A percentile compares a stretch with the other conserved stretches of the same genome.
phyloP scores from a whole-genome alignment of 2,329 filamentous ascomycete species.

The Allantophomopsis cytisporea region DNA sequence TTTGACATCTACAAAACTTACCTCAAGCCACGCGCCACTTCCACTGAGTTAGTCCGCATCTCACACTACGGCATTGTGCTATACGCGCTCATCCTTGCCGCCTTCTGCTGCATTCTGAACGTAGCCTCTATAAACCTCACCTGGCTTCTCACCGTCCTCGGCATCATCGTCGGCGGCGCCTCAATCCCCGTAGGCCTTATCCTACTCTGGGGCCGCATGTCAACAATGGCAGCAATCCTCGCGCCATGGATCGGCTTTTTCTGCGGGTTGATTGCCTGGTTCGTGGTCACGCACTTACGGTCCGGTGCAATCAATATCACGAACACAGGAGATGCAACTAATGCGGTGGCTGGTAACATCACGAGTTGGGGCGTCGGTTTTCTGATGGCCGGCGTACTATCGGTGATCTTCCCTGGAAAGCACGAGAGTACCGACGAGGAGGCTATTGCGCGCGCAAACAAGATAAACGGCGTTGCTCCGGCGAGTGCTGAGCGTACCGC shows the following conservation, averaged over 20 bases:
- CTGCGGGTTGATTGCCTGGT: constrained; percentile 21
- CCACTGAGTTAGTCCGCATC: constrained; percentile 17
- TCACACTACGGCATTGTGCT: constrained; percentile 20
- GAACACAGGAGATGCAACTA: constrained; percentile 22
- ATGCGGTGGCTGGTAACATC: constrained; percentile 24
- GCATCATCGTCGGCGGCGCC: constrained; percentile 25
- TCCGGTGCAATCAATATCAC: constrained; percentile 20
- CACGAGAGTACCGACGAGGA: constrained; percentile 8
- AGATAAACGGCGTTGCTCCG: constrained; percentile 15
- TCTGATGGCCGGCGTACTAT: constrained; percentile 19
- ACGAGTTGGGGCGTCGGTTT: constrained; percentile 21
- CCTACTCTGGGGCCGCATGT: constrained; percentile 24
- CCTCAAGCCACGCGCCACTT: constrained; percentile 18
- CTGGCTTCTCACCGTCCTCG: constrained; percentile 25
- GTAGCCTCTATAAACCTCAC: constrained; percentile 21
- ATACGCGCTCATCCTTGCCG: constrained; percentile 19
- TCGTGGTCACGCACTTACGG: constrained; percentile 20
- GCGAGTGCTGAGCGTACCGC: not conserved
- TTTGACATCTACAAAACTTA: constrained; percentile 26
- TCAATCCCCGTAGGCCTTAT: constrained; percentile 21
- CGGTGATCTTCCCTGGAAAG: constrained; percentile 19
- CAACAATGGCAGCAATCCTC: constrained; percentile 20
- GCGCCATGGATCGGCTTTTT: constrained; percentile 21
- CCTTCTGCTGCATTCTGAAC: constrained; percentile 22
- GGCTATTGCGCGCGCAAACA: constrained; percentile 14